These are phyloP conservation scores for Cryptosporidium viatorum DNA, from an alignment of 169 alveolate species.

Conservation along the genomic window DNA sequence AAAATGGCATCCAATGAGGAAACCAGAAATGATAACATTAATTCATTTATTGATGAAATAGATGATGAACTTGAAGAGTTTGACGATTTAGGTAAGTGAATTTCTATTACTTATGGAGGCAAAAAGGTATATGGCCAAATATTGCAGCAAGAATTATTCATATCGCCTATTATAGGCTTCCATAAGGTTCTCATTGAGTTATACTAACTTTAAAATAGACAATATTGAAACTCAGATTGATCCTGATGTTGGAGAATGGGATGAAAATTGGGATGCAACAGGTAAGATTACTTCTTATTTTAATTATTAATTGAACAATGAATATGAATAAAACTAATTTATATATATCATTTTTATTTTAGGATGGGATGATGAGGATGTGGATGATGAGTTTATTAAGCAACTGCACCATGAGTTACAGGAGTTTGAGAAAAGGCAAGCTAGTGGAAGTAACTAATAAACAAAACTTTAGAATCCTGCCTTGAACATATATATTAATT, in stretches of 20 bases:
- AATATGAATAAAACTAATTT: not conserved
- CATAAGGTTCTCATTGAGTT: not conserved
- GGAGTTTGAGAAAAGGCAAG: slow-evolving; percentile 65
- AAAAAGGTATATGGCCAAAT: not conserved
- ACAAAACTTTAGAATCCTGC: not conserved
- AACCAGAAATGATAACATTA: slow-evolving; percentile 13
- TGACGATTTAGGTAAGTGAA: slow-evolving; percentile 56
- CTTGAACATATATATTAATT: not conserved
- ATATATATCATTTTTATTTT: not conserved
- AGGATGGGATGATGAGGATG: slow-evolving; percentile 76
- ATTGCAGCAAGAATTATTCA: not conserved
- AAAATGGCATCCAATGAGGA: slow-evolving; percentile 33
- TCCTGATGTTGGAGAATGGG: slow-evolving; percentile 74
- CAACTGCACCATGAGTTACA: slow-evolving; percentile 65
- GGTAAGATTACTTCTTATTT: slow-evolving; percentile 19
- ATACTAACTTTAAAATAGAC: not conserved
- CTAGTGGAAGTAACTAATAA: not conserved
- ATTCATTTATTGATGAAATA: slow-evolving; percentile 49
- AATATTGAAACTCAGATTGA: slow-evolving; percentile 60
- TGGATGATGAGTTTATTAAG: slow-evolving; percentile 67
- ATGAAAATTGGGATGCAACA: slow-evolving; percentile 72
- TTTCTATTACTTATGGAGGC: not conserved
- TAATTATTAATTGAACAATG: not conserved
- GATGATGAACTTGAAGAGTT: slow-evolving; percentile 73
- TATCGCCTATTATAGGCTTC: not conserved